A percentile compares a stretch with the other conserved stretches of the same genome.
These are phyloP conservation scores for Curvularia lunata DNA, from an alignment of 2,329 filamentous ascomycete genomes.

Conservation along the genomic window DNA sequence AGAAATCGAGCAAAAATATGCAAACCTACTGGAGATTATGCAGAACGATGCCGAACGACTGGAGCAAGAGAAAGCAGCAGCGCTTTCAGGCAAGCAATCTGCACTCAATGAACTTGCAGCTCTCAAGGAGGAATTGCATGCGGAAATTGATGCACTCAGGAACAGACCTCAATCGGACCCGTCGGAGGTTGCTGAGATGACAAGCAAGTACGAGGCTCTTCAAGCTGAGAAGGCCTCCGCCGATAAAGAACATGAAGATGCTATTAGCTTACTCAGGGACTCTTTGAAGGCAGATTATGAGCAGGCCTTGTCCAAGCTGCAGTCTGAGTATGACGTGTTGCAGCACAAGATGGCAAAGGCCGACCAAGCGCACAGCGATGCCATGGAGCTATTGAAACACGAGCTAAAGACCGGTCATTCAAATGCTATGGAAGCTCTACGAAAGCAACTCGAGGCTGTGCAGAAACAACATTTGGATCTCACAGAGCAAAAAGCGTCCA, in stretches of 20 bases:
- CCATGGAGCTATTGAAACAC: constrained; percentile 39
- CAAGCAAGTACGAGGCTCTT: constrained; percentile 36
- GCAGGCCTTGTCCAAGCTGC: constrained; percentile 32
- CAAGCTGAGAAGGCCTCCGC: constrained; percentile 34
- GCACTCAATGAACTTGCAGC: constrained; percentile 34
- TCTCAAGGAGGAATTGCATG: constrained; percentile 31
- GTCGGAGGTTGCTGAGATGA: constrained; percentile 28
- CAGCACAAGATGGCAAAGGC: constrained; percentile 30
- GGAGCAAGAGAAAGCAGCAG: constrained; percentile 38
- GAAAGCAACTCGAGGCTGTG: constrained; percentile 36
- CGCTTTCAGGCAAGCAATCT: constrained; percentile 31
- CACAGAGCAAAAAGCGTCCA: constrained; percentile 36
- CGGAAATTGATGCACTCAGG: constrained; percentile 30
- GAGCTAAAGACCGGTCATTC: constrained; percentile 41
- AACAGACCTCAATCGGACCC: constrained; percentile 28
- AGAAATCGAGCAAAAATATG: constrained; percentile 43
- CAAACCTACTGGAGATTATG: constrained; percentile 37
- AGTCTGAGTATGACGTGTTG: constrained; percentile 32
- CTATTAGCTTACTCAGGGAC: constrained; percentile 35
- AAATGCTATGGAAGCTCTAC: constrained; percentile 31
- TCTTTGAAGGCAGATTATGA: constrained; percentile 37
- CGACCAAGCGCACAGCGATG: constrained; percentile 42
- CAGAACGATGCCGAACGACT: constrained; percentile 33
- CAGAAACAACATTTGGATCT: constrained; percentile 39
- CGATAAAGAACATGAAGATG: constrained; percentile 39